phyloP scores from a whole-genome alignment of 306 rosid genomes.

The Styphnolobium japonicum region DNA sequence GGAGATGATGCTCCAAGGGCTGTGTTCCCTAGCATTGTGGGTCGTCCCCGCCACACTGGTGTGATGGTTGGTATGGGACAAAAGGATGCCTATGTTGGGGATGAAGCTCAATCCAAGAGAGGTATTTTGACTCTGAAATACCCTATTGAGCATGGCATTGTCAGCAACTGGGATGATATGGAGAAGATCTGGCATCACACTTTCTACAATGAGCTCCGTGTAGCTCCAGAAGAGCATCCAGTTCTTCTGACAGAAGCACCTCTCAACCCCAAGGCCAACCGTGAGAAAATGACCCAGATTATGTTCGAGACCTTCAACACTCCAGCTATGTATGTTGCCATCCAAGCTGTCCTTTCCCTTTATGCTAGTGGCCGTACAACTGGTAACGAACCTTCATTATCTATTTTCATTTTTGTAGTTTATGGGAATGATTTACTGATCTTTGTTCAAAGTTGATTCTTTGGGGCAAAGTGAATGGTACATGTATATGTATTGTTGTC shows the following conservation, averaged over 20 bases:
- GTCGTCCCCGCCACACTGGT: conserved; percentile 96
- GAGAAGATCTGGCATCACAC: conserved; percentile 99
- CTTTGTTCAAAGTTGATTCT: not conserved
- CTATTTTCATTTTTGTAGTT: not conserved
- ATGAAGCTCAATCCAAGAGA: conserved; percentile 94
- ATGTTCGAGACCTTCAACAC: conserved; percentile 97
- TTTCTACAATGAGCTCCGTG: conserved; percentile 90
- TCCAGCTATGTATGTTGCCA: conserved; percentile 97
- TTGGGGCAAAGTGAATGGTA: not conserved
- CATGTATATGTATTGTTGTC: not conserved
- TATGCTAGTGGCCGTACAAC: conserved; percentile 99
- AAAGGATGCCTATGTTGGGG: conserved; percentile 96
- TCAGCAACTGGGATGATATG: conserved; percentile 97
- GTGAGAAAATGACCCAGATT: conserved; percentile 95
- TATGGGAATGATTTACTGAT: not conserved
- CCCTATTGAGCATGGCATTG: conserved; percentile 96
- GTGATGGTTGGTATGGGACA: conserved; percentile 99
- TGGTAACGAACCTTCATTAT: conserved; percentile 45
- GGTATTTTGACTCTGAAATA: conserved; percentile 90
- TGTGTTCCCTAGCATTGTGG: conserved; percentile 95
- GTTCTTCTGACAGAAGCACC: conserved; percentile 98
- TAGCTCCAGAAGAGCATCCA: conserved; percentile 97
- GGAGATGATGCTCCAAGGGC: conserved; percentile 99
- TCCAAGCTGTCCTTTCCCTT: conserved; percentile 95
- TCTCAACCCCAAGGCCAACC: conserved; percentile 92